Evolutionary conservation across 345 rosid species (phyloP), one percentile per base, ranked within the genome.

Genomic region (Bretschneidera sinensis): DNA sequence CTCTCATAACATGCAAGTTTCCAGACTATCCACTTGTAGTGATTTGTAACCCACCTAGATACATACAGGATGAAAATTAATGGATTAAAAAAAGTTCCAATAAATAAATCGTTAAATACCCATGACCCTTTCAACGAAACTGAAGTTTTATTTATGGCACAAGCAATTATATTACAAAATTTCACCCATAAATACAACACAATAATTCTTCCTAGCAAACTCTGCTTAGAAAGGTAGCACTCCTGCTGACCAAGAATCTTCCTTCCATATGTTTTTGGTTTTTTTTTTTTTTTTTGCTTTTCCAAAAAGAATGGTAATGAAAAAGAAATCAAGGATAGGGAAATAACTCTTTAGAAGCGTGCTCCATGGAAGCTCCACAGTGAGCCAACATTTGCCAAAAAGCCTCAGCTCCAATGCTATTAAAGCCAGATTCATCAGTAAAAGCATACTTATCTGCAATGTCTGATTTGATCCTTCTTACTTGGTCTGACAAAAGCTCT

Each of bases 11-110:
- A 74, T 49, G 79, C 87, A 63, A 92, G 88, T 76, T 92, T 92
- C 98, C 98, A 92, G 43, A 89, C 85, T 73, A 92, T 85, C 97
- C 89, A 89, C 76, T 79, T 87, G 79, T 85, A 89, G 71, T 92
- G 98, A 79, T 92, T 92, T 45, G 51, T 53, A 48, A 89, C 83
- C 98, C 98, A 89, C 81, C 98, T 92, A 69, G 63, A 51, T 9
- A 64, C 60, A 79, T 15, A 57, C 6, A 65, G 17, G 47, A 31
- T 24, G 48, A 39, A 59, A 58, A 22, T 71, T 23, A 60, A 43
- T 28, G 58, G 43, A 16, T 51, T 8, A 2, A 47, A 17, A 21
- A 39, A 39, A 14, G 15, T 39, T 39, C 16, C 1, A 39, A 39
- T 7, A 14, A 13, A 39, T 39, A 13, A 7, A 4, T 39, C 8